These are phyloP conservation scores for Cucumis variabilis DNA, from an alignment of 331 rosid species.

Conservation along the genomic window DNA sequence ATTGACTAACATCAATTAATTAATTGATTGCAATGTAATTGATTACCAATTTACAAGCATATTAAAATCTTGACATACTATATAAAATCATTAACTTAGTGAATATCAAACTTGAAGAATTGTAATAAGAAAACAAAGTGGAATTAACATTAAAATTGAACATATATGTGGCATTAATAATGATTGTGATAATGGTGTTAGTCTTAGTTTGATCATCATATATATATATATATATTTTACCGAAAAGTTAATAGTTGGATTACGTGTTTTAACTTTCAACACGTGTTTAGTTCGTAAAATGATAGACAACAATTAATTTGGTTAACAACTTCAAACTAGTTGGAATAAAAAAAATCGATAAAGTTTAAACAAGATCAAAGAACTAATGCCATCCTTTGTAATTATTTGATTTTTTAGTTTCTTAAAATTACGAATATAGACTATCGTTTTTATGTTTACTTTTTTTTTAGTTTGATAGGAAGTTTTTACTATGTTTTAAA, in stretches of 20 bases:
- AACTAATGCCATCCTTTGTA: too few relatives aligned
- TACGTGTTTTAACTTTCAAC: too few relatives aligned
- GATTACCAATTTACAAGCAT: not conserved
- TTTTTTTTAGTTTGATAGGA: too few relatives aligned
- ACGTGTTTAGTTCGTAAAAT: too few relatives aligned
- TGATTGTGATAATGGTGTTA: not conserved
- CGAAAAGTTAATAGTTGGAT: not conserved
- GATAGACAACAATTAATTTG: not conserved
- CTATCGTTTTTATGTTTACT: too few relatives aligned
- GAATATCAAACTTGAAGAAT: not conserved
- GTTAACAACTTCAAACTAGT: not conserved
- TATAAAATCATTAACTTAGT: not conserved
- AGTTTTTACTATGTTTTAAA: too few relatives aligned
- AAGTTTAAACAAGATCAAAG: not conserved
- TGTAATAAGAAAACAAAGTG: not conserved
- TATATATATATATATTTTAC: too few relatives aligned
- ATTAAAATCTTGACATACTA: not conserved
- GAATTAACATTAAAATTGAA: not conserved
- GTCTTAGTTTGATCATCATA: too few relatives aligned
- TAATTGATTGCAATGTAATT: not conserved
- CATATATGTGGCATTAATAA: not conserved
- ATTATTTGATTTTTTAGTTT: too few relatives aligned
- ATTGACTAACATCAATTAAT: not conserved
- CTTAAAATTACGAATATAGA: too few relatives aligned
- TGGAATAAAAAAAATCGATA: rapidly evolving